These are phyloP conservation scores for Nectriaceae sp. DNA, from an alignment of 2,329 filamentous ascomycete species.

Conservation along the genomic window DNA sequence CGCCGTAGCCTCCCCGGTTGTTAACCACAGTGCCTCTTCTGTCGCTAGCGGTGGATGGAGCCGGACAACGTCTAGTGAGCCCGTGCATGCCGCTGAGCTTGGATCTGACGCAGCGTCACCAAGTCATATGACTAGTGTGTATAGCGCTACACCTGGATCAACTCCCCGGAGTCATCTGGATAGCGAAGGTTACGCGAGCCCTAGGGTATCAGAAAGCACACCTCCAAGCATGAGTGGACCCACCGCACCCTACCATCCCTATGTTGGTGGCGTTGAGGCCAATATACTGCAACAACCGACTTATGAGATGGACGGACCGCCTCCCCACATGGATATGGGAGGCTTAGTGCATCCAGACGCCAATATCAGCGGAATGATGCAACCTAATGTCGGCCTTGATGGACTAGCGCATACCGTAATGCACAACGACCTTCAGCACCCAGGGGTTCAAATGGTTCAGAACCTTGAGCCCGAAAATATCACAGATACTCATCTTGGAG, in stretches of 20 bases:
- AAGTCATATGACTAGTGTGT: constrained; percentile 12
- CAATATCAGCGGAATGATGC: constrained; percentile 9
- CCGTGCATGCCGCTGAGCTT: neutral
- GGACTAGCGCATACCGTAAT: constrained; percentile 9
- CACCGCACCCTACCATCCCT: neutral
- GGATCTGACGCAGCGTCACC: constrained; percentile 19
- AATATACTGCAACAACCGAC: constrained; percentile 17
- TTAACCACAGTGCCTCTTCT: too few relatives aligned
- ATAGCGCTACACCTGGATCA: constrained; percentile 12
- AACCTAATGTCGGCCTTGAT: constrained; percentile 14
- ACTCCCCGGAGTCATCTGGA: constrained; percentile 18
- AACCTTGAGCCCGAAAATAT: constrained; percentile 18
- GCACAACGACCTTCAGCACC: too few relatives aligned
- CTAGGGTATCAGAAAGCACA: constrained; percentile 9
- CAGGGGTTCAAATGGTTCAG: too few relatives aligned
- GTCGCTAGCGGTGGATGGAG: neutral
- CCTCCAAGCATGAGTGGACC: neutral
- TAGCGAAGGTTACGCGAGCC: neutral
- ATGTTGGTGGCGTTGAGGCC: constrained; percentile 5
- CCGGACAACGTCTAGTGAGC: neutral
- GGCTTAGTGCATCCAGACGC: constrained; percentile 6
- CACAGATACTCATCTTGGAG: constrained; percentile 22
- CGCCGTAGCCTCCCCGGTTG: neutral
- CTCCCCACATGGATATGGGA: constrained; percentile 4
- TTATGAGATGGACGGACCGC: too few relatives aligned